Base-by-base conservation (phyloP, 208 protist species). In the Strigomonas galati region DNA sequence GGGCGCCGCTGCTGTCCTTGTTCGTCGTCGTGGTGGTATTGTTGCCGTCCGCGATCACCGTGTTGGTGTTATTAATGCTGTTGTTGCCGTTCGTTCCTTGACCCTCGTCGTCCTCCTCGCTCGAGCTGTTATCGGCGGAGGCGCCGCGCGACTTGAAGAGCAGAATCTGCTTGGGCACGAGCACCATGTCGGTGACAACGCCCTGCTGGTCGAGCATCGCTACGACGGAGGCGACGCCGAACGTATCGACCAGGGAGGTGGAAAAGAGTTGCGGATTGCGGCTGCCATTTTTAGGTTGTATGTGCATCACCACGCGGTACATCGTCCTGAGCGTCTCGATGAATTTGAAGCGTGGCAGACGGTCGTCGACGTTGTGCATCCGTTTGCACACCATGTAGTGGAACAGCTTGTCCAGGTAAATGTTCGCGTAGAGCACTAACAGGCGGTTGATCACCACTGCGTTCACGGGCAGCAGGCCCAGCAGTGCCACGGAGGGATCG, bases 101-200 rank as follows among this genome's bases (percentile, higher is more conserved):
- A 2, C 57, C 71, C 24, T 79, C 85, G 52, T 84, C 81, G 48
- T 83, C 77, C 14, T 78, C 78, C 48, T 78, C 85, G 21, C 79
- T 85, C 30, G 81, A 87, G 62, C 61, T 79, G 30, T 79, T 26
- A 2, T 28, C 35, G 6, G 27, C 35, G 65, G 53, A 69, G 61
- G 17, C 52, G 55, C 15, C 65, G 72, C 31, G 63, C 56, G 19
- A 61, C 62, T 54, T 78, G 77, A 19, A 93, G 68, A 69, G 92
- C n/a, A 96, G 69, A 30, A 96, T 67, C 28, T 72, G 74, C 32
- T 79, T 64, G 4, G 91, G 91, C 23, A 96, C 64, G 2, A 83
- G 80, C 71, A 94, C 91, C 91, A 93, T 96, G 72, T 96, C 91
- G 7, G 91, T 94, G 51, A 96, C 84, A 54, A 96, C 87, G 44